Conservation (phyloP, 768 basidiomycete species). For the Lepiota subincarnata region DNA sequence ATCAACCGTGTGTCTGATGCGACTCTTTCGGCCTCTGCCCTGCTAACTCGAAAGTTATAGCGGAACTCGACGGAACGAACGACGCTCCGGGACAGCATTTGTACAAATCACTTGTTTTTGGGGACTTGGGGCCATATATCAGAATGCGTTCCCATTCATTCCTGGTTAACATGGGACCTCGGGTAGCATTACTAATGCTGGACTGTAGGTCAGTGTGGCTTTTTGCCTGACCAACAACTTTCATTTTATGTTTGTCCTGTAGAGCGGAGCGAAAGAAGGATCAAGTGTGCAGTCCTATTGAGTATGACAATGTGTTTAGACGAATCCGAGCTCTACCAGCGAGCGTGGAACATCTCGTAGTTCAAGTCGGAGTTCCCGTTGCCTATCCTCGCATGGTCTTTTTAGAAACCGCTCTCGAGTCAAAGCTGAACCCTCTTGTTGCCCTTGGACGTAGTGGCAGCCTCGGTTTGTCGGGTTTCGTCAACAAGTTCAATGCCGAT, state of each 20-base stretch:
- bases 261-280: conserved; percentile 84
- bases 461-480: conserved; percentile 70
- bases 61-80: conserved; percentile 69
- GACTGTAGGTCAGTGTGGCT: conserved; percentile 66
- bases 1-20: conserved; percentile 51
- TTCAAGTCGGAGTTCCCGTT: conserved; percentile 78
- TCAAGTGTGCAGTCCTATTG: conserved; percentile 68
- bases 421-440: conserved; percentile 81
- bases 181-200: conserved; percentile 66
- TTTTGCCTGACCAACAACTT: neutral
- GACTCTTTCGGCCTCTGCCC: neutral
- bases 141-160: conserved; percentile 81
- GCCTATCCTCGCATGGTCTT: conserved; percentile 95
- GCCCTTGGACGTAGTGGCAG: conserved; percentile 66
- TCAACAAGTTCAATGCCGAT: conserved; percentile 89
- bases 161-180: conserved; percentile 76
- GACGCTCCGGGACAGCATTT: conserved; percentile 58
- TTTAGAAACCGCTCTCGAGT: conserved; percentile 72
- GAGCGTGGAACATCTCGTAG: conserved; percentile 73
- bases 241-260: conserved; percentile 3
- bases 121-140: conserved; percentile 72
- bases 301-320: conserved; percentile 74
- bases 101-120: conserved; percentile 70
- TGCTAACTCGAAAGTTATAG: conserved; percentile 28
- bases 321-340: conserved; percentile 57